Base-by-base conservation (phyloP, 495 filamentous ascomycete species). In the Trichoderma virens region DNA sequence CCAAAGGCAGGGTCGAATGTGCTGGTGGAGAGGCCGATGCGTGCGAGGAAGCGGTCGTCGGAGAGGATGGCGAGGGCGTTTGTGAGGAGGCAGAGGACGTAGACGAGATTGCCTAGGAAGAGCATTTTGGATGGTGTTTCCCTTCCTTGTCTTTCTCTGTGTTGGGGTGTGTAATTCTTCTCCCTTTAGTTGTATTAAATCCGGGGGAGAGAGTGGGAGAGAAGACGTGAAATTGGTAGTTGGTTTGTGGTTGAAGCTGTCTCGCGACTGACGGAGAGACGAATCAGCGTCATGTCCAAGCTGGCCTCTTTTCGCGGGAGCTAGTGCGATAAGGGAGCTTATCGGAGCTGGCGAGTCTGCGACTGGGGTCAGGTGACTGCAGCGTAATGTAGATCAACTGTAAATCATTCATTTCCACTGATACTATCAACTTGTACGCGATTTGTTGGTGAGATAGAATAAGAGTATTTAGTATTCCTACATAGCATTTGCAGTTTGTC, bases 41-140 rank as follows among this genome's bases (percentile, higher is more conserved):
- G 86, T 61, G 95, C 94, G 61, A 98, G 88, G 75, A 98, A 98
- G 34, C 95, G 87, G 79, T 98, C 94, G 85, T 98, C 93, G 70
- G 92, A 97, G 60, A 98, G 88, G 76, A 98, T 87, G 61, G 92
- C 91, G 72, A 98, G 90, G 45, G 91, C 90, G 78, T 98, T 98
- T 72, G 93, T 85, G 73, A 98, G 83, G 71, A 98, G 89, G 73
- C 51, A 56, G 27, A 56, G 51, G 5, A 56, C 51, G 51, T 56
- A 56, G 51, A 56, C 51, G 51, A 56, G 51, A 30, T 56, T 56
- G 23, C 51, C 51, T 0, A 56, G 23, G 51, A 96, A 71, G 65
- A 43, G n/a, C 31, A 65, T 61, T 14, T 61, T 61, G 59, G 14
- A 2, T 8, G 56, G 23, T 20, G 18, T 59, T 23, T 18, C n/a